Evolutionary conservation across 1,284 basidiomycete genomes (phyloP).

Genomic region (Malassezia nana): DNA sequence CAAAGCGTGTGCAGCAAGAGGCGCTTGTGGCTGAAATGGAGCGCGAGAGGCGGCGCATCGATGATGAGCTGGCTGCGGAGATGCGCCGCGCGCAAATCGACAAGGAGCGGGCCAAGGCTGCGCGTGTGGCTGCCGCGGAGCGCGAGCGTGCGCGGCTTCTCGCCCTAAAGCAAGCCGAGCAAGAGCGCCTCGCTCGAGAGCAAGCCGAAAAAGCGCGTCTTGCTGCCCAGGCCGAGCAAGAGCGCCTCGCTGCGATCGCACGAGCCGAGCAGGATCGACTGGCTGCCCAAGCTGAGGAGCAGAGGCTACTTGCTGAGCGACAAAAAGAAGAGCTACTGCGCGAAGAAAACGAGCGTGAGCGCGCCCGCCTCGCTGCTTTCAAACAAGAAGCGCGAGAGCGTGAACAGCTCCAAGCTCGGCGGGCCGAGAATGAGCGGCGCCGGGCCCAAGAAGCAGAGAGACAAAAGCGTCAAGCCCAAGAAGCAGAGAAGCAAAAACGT

Average conservation of each 20-base stretch:
- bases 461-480: background rate
- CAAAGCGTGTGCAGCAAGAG: background rate
- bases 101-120: conserved; percentile 18
- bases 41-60: conserved; percentile 7
- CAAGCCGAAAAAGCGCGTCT: conserved; percentile 13
- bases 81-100: conserved; percentile 19
- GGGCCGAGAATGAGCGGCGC: conserved; percentile 16
- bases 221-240: conserved; percentile 18
- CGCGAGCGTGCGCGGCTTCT: background rate
- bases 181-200: conserved; percentile 17
- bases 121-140: background rate
- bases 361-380: conserved; percentile 17
- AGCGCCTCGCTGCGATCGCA: conserved; percentile 12
- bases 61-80: conserved; percentile 17
- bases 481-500: background rate
- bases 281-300: background rate
- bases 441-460: background rate
- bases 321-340: conserved; percentile 14
- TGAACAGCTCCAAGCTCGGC: conserved; percentile 15
- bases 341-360: conserved; percentile 22
- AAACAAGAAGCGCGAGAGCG: conserved; percentile 20
- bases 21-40: background rate
- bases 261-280: conserved; percentile 18
- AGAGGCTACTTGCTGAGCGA: background rate
- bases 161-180: background rate